Percentiles rank a stretch among this genome's conserved stretches.
phyloP scores from a whole-genome alignment of 257 asterid species.

The Gardenia jasminoides region DNA sequence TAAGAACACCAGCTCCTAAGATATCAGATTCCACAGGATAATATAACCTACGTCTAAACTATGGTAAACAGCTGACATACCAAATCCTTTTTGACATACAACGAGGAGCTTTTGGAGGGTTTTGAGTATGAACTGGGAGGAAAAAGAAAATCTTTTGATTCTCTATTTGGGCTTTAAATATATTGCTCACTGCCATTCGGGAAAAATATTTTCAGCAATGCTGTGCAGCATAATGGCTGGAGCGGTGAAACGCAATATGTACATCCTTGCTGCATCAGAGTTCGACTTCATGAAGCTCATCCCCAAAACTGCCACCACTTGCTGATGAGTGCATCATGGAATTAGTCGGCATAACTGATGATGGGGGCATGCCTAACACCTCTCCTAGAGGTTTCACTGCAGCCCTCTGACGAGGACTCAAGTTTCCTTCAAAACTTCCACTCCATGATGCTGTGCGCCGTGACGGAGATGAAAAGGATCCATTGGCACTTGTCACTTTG shows the following conservation, averaged over 20 bases:
- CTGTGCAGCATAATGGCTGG: neutral
- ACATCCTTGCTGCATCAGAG: conserved; percentile 58
- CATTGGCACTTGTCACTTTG: conserved; percentile 20
- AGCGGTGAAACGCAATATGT: conserved; percentile 49
- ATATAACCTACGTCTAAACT: conserved; percentile 47
- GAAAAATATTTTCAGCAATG: neutral
- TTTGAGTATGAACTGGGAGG: neutral
- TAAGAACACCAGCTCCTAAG: conserved; percentile 22
- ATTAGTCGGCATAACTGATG: conserved; percentile 39
- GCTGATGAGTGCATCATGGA: conserved; percentile 28
- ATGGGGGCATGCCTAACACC: conserved; percentile 43
- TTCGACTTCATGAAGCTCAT: conserved; percentile 92
- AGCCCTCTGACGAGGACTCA: conserved; percentile 33
- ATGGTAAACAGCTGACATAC: conserved; percentile 33
- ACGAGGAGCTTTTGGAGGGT: neutral
- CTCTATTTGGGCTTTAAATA: neutral
- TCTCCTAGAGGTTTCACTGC: conserved; percentile 54
- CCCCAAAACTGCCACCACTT: conserved; percentile 52
- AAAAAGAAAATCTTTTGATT: neutral
- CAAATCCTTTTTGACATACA: conserved; percentile 17
- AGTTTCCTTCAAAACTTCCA: conserved; percentile 55
- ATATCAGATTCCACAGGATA: conserved; percentile 8
- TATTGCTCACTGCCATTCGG: conserved; percentile 26
- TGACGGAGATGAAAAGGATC: conserved; percentile 39
- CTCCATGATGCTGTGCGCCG: conserved; percentile 95